Base-by-base conservation (phyloP, 257 asterid species). In the Leptodermis oblonga region DNA sequence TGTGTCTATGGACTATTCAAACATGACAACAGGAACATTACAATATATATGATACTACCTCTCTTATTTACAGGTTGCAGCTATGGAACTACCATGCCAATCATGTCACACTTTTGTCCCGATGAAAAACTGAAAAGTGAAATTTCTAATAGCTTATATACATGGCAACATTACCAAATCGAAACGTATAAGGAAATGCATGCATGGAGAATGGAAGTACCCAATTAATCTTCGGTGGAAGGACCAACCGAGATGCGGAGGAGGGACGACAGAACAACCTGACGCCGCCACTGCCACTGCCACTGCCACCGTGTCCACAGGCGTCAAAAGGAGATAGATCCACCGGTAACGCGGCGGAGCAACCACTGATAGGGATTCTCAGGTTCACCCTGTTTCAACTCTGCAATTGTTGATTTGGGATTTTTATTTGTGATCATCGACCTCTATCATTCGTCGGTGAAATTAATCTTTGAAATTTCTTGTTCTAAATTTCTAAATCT, bases 11-110 rank as follows among this genome's bases (percentile, higher is more conserved):
- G n/a, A n/a, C n/a, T n/a, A n/a, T n/a, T n/a, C n/a, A n/a, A n/a
- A n/a, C n/a, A n/a, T n/a, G n/a, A n/a, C n/a, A n/a, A n/a, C n/a
- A n/a, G n/a, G n/a, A n/a, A n/a, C n/a, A n/a, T n/a, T n/a, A n/a
- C n/a, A n/a, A 34, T 34, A 34, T 34, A 6, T 22, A 13, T 56
- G 26, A 30, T 52, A 31, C 30, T 71, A 79, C 80, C 83, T 70
- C 67, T 79, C 51, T 10, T 49, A 66, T 41, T 59, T 67, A 70
- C 76, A 59, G 70, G 73, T 69, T 53, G 56, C 69, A 55, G 33
- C 56, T 67, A 54, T 53, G 41, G 78, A 42, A 62, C 30, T 60
- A 45, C 62, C 53, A 30, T 70, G 54, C 12, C 13, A 22, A 51
- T 51, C 28, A 51, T 51, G 13, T 51, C 22, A 22, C 58, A 22